Percentiles rank a stretch among this genome's conserved stretches.
These are phyloP conservation scores for Trametes gibbosa DNA, from an alignment of 768 basidiomycete species.

Conservation along the genomic window DNA sequence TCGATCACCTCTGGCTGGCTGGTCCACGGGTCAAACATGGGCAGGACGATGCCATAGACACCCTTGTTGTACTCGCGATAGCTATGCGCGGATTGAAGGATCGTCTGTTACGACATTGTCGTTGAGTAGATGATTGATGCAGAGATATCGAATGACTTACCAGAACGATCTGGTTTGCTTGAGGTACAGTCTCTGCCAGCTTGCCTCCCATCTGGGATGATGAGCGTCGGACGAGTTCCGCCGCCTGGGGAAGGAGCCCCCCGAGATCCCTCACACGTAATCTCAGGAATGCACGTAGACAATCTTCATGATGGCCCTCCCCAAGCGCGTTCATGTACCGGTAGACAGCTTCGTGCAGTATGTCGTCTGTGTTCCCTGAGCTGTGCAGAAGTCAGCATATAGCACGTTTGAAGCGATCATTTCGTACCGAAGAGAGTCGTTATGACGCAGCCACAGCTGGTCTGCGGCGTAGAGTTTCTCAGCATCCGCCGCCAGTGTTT, in stretches of 20 bases:
- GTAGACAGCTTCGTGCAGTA: slow-evolving; percentile 69
- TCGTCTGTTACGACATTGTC: slow-evolving; percentile 44
- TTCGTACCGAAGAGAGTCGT: slow-evolving; percentile 61
- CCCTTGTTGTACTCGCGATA: slow-evolving; percentile 70
- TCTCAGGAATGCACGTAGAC: slow-evolving; percentile 83
- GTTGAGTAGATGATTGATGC: neutral
- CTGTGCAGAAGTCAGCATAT: neutral
- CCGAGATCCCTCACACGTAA: slow-evolving; percentile 65
- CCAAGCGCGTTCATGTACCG: slow-evolving; percentile 61
- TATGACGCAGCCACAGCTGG: slow-evolving; percentile 78
- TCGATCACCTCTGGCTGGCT: slow-evolving; percentile 68
- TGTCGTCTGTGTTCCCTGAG: slow-evolving; percentile 51
- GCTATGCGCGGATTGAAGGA: slow-evolving; percentile 68
- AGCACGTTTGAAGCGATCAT: neutral
- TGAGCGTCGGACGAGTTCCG: slow-evolving; percentile 44
- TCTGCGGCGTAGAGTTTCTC: slow-evolving; percentile 83
- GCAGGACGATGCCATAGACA: slow-evolving; percentile 75
- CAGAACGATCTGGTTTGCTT: slow-evolving; percentile 67
- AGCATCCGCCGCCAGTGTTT: slow-evolving; percentile 74
- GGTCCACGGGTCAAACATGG: slow-evolving; percentile 81
- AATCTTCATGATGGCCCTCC: slow-evolving; percentile 64
- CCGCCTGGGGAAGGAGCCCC: slow-evolving; percentile 58
- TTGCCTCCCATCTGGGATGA: slow-evolving; percentile 43
- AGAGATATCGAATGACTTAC: slow-evolving; percentile 41
- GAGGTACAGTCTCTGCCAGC: slow-evolving; percentile 47